phyloP scores from a whole-genome alignment of 345 rosid species.

The Noccaea caerulescens region DNA sequence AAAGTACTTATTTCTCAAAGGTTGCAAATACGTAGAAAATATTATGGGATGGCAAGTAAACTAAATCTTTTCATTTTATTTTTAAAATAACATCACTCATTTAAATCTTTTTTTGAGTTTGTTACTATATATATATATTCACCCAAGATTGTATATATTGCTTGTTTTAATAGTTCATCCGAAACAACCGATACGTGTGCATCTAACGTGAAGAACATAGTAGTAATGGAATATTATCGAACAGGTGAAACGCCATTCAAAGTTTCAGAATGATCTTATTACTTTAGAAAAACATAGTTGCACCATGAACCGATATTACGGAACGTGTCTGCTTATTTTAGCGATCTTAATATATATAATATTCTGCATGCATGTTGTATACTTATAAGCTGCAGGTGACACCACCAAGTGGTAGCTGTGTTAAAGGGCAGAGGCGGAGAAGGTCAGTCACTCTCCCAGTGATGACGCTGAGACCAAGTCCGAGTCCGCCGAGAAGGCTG shows the following conservation, averaged over 20 bases:
- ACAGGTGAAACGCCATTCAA: constrained; percentile 1
- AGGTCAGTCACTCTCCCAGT: not conserved
- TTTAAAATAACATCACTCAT: no score
- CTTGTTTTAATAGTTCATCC: no score
- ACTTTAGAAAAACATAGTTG: constrained; percentile 7
- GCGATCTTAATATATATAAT: not conserved
- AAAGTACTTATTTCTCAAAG: no score
- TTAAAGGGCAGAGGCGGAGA: not conserved
- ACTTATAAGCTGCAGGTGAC: not conserved
- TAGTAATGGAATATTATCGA: no score
- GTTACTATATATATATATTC: no score
- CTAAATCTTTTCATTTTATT: no score
- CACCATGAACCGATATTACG: constrained; percentile 1
- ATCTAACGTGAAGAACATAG: no score
- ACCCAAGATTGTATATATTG: no score
- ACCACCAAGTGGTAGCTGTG: not conserved
- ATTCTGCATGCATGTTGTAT: not conserved
- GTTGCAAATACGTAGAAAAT: no score
- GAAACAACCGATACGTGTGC: no score
- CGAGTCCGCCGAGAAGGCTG: not conserved
- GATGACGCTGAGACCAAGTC: not conserved
- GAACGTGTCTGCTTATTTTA: constrained; percentile 24
- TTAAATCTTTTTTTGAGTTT: no score
- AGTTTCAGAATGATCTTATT: not conserved
- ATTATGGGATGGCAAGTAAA: no score